phyloP scores from a whole-genome alignment of 2,329 filamentous ascomycete species.

The Colletotrichum sp. region DNA sequence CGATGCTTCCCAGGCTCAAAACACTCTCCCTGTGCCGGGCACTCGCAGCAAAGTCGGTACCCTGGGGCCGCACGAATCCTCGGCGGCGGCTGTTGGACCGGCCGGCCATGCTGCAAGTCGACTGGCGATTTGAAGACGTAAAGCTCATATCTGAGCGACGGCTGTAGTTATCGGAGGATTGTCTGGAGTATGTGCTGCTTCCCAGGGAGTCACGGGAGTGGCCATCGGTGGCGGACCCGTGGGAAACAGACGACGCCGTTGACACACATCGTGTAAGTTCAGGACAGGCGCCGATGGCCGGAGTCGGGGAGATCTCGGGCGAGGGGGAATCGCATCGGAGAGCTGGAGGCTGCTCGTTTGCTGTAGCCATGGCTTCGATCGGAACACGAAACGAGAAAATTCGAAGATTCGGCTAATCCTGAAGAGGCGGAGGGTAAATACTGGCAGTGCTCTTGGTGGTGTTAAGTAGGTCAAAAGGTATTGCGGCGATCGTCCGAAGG shows the following conservation, averaged over 20 bases:
- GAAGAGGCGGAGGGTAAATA: background rate
- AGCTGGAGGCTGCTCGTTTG: slow-evolving; percentile 34
- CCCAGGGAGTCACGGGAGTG: slow-evolving; percentile 59
- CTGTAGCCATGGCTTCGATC: slow-evolving; percentile 33
- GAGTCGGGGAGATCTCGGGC: slow-evolving; percentile 65
- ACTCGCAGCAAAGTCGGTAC: slow-evolving; percentile 87
- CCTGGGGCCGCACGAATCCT: slow-evolving; percentile 87
- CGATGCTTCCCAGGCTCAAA: slow-evolving; percentile 94
- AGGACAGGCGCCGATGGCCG: slow-evolving; percentile 63
- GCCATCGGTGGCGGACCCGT: slow-evolving; percentile 55
- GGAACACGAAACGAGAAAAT: background rate
- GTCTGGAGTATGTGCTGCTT: slow-evolving; percentile 63
- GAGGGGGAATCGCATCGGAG: slow-evolving; percentile 66
- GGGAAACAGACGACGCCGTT: slow-evolving; percentile 63
- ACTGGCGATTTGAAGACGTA: slow-evolving; percentile 45
- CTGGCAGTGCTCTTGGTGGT: background rate
- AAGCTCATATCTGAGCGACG: slow-evolving; percentile 48
- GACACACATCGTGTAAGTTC: slow-evolving; percentile 70
- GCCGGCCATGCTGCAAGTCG: slow-evolving; percentile 48
- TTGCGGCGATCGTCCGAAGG: background rate
- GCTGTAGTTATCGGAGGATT: slow-evolving; percentile 65
- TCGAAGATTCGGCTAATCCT: background rate
- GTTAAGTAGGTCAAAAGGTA: background rate
- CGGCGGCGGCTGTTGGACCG: slow-evolving; percentile 58
- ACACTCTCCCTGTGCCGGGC: slow-evolving; percentile 92